Conservation (phyloP, 768 basidiomycete species). For the Mycena epipterygia region DNA sequence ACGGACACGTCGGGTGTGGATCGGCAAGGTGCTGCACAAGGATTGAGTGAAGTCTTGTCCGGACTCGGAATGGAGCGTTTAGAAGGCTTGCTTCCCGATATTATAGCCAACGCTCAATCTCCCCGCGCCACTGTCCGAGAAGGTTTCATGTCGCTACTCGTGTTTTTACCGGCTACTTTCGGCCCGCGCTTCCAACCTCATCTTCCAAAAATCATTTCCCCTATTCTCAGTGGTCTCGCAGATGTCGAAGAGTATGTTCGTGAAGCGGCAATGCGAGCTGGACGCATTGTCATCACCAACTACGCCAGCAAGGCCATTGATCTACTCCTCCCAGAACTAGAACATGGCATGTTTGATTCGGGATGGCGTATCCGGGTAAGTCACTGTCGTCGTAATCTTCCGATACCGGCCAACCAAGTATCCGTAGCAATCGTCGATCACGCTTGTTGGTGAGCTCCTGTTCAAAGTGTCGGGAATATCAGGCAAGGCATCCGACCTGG, state of each 20-base stretch:
- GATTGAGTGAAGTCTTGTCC: slow-evolving; percentile 93
- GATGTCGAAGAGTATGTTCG: slow-evolving; percentile 96
- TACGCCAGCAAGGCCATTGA: slow-evolving; percentile 95
- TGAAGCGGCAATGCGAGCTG: slow-evolving; percentile 98
- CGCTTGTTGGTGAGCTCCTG: slow-evolving; percentile 93
- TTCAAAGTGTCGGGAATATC: slow-evolving; percentile 98
- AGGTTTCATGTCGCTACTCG: slow-evolving; percentile 98
- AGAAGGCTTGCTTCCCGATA: slow-evolving; percentile 93
- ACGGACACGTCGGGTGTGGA: slow-evolving; percentile 96
- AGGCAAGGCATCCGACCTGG: slow-evolving; percentile 83
- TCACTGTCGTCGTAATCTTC: slow-evolving; percentile 20
- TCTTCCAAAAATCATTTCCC: slow-evolving; percentile 92
- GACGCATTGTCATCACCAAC: slow-evolving; percentile 96
- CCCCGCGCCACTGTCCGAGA: slow-evolving; percentile 93
- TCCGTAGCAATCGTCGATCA: slow-evolving; percentile 91
- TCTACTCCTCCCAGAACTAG: slow-evolving; percentile 92
- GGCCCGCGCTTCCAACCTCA: slow-evolving; percentile 97
- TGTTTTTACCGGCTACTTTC: slow-evolving; percentile 96
- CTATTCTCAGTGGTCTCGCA: slow-evolving; percentile 91
- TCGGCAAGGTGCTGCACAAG: slow-evolving; percentile 97
- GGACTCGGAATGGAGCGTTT: slow-evolving; percentile 98
- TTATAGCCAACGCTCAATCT: slow-evolving; percentile 92
- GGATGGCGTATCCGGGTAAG: slow-evolving; percentile 95
- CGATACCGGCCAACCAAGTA: neutral
- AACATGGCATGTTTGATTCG: slow-evolving; percentile 94